Base-by-base conservation (phyloP, 2,329 filamentous ascomycete species). In the Sporothrix euskadiensis region DNA sequence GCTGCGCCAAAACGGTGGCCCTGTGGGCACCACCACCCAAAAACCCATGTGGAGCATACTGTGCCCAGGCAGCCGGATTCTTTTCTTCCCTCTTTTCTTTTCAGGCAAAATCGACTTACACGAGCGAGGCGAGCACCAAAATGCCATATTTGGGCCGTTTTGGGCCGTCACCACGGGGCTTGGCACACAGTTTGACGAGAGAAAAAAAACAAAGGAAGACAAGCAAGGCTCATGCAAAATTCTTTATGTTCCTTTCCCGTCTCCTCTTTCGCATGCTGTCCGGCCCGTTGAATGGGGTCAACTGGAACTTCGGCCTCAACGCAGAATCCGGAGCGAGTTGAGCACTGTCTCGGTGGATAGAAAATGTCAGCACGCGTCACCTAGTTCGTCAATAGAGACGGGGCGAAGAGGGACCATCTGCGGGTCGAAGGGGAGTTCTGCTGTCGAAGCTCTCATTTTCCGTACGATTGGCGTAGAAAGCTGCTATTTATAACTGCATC, bases 21-120 rank as follows among this genome's bases (percentile, higher is more conserved):
- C 5, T 26, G 49, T 22, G 32, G 32, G 57, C 57, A 63, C 32
- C 32, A 35, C 57, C 39, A 47, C 39, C 8, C 22, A 26, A 30
- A 26, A 26, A 14, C 6, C 10, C 39, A 12, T 47, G 52, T 39
- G 26, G 41, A 65, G 4, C 52, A 56, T 22, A 56, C n/a, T 8
- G 35, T 26, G 22, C 32, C 65, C 65, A 71, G 69, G 69, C 69
- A 71, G 69, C 69, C 69, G 69, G 44, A 71, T 71, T 71, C 30
- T 44, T 66, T 30, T 41, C 8, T 12, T 61, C 7, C 10, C 5
- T 32, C 30, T 30, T 57, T 14, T 57, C 47, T 19, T 52, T n/a
- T 4, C 16, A 14, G 19, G 19, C 61, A 65, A 65, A 47, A 30
- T 14, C 61, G 39, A 47, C 61, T 63, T 44, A 22, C 32, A 41